phyloP scores from a whole-genome alignment of 2,329 filamentous ascomycete species.

The Triangularia setosa region DNA sequence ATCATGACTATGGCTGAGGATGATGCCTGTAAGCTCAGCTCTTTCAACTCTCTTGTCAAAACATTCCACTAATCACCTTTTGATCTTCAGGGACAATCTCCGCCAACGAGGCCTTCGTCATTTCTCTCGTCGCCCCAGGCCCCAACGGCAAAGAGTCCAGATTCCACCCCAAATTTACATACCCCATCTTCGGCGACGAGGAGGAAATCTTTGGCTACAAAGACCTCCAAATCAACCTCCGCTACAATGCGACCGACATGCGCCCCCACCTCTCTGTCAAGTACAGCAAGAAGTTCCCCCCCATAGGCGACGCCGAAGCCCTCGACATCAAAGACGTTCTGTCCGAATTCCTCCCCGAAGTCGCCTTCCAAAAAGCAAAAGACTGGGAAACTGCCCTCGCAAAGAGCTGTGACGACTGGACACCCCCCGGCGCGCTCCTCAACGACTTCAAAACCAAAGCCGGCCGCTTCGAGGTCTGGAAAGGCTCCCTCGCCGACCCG shows the following conservation, averaged over 20 bases:
- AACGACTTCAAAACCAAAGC: conserved; percentile 58
- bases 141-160: conserved; percentile 50
- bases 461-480: conserved; percentile 79
- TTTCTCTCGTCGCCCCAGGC: conserved; percentile 55
- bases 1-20: conserved; percentile 18
- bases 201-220: conserved; percentile 90
- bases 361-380: conserved; percentile 60
- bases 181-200: conserved; percentile 89
- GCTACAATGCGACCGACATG: conserved; percentile 66
- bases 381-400: conserved; percentile 61
- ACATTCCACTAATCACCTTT: background rate
- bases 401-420: conserved; percentile 46
- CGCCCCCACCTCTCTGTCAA: conserved; percentile 69
- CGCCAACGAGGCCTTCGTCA: conserved; percentile 58
- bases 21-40: conserved; percentile 20
- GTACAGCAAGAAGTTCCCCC: conserved; percentile 67
- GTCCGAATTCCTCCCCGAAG: conserved; percentile 63
- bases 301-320: conserved; percentile 64
- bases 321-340: conserved; percentile 65
- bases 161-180: conserved; percentile 85
- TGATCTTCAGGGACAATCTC: conserved; percentile 47
- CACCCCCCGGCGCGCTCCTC: conserved; percentile 72
- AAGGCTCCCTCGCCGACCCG: conserved; percentile 66
- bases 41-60: background rate
- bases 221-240: conserved; percentile 70